These are phyloP conservation scores for Solanum boliviense DNA, from an alignment of 257 asterid genomes.

Conservation along the genomic window DNA sequence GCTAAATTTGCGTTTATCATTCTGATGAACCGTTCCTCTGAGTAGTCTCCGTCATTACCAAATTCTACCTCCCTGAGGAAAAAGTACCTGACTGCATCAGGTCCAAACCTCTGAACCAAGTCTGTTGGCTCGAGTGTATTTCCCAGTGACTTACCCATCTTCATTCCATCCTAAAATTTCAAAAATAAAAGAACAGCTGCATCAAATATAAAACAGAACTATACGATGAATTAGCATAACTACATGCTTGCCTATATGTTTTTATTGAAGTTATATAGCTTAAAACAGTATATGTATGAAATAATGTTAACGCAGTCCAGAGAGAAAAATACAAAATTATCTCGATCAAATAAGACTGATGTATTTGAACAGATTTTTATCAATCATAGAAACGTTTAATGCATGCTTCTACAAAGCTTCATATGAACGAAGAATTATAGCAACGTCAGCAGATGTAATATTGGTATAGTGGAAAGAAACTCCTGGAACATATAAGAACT, in stretches of 20 bases:
- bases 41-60: slow-evolving; percentile 92
- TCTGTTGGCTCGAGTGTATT: slow-evolving; percentile 91
- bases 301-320: background rate
- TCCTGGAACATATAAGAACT: background rate
- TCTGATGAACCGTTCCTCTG: slow-evolving; percentile 86
- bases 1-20: slow-evolving; percentile 89
- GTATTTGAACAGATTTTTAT: background rate
- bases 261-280: background rate
- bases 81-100: slow-evolving; percentile 95
- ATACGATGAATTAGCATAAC: background rate
- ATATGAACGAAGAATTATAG: background rate
- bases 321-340: background rate
- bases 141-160: slow-evolving; percentile 96
- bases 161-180: slow-evolving; percentile 72
- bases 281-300: background rate
- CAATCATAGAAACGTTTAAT: background rate
- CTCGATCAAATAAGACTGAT: background rate
- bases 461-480: background rate
- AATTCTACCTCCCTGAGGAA: slow-evolving; percentile 95
- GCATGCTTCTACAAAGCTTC: background rate
- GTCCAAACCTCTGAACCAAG: slow-evolving; percentile 71
- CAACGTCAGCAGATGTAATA: background rate
- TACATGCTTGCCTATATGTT: background rate
- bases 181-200: slow-evolving; percentile 12
- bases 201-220: slow-evolving; percentile 10